phyloP scores from a whole-genome alignment of 352 stramenopile genomes.

The Globisporangium takayamanum region DNA sequence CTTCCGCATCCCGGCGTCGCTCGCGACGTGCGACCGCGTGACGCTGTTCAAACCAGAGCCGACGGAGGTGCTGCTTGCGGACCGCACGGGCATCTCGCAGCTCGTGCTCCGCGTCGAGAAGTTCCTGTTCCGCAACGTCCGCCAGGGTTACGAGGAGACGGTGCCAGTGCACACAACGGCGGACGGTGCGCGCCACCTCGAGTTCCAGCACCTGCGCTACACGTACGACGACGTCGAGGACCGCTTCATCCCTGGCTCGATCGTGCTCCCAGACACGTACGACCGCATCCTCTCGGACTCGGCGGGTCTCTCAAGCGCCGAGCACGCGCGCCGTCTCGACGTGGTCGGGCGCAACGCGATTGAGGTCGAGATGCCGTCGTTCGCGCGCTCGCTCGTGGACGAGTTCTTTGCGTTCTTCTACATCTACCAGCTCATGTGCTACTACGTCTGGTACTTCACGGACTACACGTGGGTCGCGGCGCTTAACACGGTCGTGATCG shows the following conservation, averaged over 20 bases:
- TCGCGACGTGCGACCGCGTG: conserved; percentile 43
- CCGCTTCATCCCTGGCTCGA: conserved; percentile 42
- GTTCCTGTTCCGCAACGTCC: conserved; percentile 31
- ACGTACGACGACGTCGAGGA: conserved; percentile 38
- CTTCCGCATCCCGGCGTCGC: conserved; percentile 36
- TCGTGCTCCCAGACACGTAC: conserved; percentile 42
- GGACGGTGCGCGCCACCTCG: conserved; percentile 34
- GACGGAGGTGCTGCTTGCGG: conserved; percentile 48
- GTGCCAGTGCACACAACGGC: conserved; percentile 31
- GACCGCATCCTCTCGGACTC: conserved; percentile 39
- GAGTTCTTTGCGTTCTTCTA: conserved; percentile 74
- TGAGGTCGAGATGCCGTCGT: conserved; percentile 53
- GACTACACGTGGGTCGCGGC: conserved; percentile 53
- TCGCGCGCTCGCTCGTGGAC: conserved; percentile 40
- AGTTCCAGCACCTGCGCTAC: conserved; percentile 65
- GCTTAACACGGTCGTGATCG: conserved; percentile 57
- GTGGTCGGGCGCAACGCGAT: conserved; percentile 59
- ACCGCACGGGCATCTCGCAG: conserved; percentile 48
- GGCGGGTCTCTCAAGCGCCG: conserved; percentile 32
- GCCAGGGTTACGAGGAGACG: conserved; percentile 46
- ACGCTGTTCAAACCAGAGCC: conserved; percentile 53
- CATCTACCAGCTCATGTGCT: conserved; percentile 84
- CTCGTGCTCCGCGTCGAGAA: conserved; percentile 47
- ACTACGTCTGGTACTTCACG: conserved; percentile 80
- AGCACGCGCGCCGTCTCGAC: conserved; percentile 32